A percentile compares a stretch with the other conserved stretches of the same genome.
Evolutionary conservation across 2,329 filamentous ascomycete genomes (phyloP).

Genomic region (Fusarium zealandicum): DNA sequence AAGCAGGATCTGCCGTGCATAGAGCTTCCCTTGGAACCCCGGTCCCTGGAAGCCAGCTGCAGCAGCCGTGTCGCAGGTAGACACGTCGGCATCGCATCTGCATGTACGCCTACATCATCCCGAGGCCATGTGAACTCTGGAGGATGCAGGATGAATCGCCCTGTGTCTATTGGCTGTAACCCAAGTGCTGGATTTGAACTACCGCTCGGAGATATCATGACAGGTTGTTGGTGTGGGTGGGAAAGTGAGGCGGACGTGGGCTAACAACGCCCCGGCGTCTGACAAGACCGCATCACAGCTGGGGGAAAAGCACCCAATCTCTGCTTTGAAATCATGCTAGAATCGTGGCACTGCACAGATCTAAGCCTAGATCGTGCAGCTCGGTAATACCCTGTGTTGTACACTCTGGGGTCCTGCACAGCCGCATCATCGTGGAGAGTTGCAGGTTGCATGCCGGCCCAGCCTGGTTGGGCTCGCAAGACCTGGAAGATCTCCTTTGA

Average conservation of each 20-base stretch:
- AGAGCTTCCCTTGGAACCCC: constrained; percentile 7
- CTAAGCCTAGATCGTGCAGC: not conserved
- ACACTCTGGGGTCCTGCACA: not conserved
- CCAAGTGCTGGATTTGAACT: not conserved
- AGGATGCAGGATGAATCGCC: not conserved
- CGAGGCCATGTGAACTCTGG: constrained; percentile 4
- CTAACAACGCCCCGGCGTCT: not conserved
- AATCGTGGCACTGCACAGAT: not conserved
- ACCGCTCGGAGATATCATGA: not conserved
- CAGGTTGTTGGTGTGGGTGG: not conserved
- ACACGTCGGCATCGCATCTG: constrained; percentile 3
- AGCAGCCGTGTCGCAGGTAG: not conserved
- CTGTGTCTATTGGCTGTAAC: constrained; percentile 8
- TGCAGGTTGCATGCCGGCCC: constrained; percentile 14
- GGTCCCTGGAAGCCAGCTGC: constrained; percentile 8
- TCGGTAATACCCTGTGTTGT: constrained; percentile 2
- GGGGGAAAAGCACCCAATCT: not conserved
- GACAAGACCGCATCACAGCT: constrained; percentile 4
- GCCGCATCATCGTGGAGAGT: not conserved
- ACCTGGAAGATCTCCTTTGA: not conserved
- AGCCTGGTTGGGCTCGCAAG: constrained; percentile 11
- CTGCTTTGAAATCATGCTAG: not conserved
- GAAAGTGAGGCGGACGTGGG: constrained; percentile 28
- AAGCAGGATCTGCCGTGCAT: constrained; percentile 7
- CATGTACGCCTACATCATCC: constrained; percentile 1